Conservation (phyloP, 78 protist genomes). For the Trichosphaerium sp. region DNA sequence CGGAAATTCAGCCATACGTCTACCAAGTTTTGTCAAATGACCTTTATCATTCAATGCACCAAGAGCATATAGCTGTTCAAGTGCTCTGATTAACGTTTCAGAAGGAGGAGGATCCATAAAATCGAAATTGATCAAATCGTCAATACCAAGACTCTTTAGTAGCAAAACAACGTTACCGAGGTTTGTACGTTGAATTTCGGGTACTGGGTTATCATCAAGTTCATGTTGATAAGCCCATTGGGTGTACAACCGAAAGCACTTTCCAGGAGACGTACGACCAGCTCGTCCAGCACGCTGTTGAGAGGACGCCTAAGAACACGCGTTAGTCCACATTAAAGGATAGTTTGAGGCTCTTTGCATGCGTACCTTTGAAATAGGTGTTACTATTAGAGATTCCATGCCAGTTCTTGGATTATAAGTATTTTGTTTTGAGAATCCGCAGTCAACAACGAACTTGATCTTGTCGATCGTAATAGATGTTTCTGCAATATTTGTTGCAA, state of each 20-base stretch:
- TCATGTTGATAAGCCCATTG: conserved; percentile 83
- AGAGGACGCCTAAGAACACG: conserved; percentile 83
- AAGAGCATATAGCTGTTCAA: conserved; percentile 87
- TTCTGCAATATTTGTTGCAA: conserved; percentile 98
- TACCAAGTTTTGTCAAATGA: conserved; percentile 90
- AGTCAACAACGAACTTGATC: conserved; percentile 94
- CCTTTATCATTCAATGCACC: conserved; percentile 93
- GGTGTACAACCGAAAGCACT: conserved; percentile 90
- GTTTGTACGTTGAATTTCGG: conserved; percentile 97
- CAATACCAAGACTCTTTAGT: conserved; percentile 88
- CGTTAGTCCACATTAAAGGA: conserved; percentile 10
- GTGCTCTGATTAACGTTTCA: conserved; percentile 92
- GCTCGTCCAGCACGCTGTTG: conserved; percentile 94
- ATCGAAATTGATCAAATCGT: conserved; percentile 92
- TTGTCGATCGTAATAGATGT: conserved; percentile 95
- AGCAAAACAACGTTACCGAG: conserved; percentile 89
- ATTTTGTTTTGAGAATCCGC: conserved; percentile 88
- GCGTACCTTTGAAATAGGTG: conserved; percentile 56
- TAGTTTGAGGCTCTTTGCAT: neutral
- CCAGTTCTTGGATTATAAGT: conserved; percentile 82
- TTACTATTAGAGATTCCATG: conserved; percentile 94
- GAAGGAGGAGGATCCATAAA: conserved; percentile 99
- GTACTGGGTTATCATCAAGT: conserved; percentile 76
- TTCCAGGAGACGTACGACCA: conserved; percentile 94
- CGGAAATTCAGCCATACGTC: conserved; percentile 98